Conservation (phyloP, 1,284 basidiomycete genomes). For the Bjerkandera adusta region DNA sequence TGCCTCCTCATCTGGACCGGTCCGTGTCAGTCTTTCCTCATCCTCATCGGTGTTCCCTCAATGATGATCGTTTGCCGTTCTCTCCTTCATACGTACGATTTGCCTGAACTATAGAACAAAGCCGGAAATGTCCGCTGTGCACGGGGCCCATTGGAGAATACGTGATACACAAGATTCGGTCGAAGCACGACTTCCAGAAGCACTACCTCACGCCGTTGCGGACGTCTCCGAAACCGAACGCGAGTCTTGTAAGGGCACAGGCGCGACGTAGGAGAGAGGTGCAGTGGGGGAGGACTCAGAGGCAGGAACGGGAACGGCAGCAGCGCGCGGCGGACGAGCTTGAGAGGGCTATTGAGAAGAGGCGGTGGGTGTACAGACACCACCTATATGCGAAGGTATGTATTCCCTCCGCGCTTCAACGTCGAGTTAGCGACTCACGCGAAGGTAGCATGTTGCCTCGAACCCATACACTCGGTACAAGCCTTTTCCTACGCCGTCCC, state of each 20-base stretch:
- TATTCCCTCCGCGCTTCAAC: slow-evolving; percentile 11
- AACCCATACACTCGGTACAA: slow-evolving; percentile 80
- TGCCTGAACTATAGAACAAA: slow-evolving; percentile 66
- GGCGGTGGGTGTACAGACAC: slow-evolving; percentile 71
- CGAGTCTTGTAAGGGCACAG: slow-evolving; percentile 28
- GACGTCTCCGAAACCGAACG: slow-evolving; percentile 43
- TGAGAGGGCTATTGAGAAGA: slow-evolving; percentile 56
- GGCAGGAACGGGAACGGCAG: slow-evolving; percentile 46
- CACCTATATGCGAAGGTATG: slow-evolving; percentile 78
- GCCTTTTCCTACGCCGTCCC: slow-evolving; percentile 77
- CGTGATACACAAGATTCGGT: slow-evolving; percentile 78
- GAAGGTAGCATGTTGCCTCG: slow-evolving; percentile 78
- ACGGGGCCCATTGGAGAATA: slow-evolving; percentile 71
- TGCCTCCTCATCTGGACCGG: slow-evolving; percentile 85
- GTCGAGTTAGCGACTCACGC: slow-evolving; percentile 1
- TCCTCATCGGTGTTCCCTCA: slow-evolving; percentile 3
- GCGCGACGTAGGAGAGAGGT: slow-evolving; percentile 42
- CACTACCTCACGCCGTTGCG: slow-evolving; percentile 72
- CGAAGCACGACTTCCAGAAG: slow-evolving; percentile 77
- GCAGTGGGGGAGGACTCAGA: slow-evolving; percentile 47
- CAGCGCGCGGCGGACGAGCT: slow-evolving; percentile 56
- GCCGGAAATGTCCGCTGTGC: slow-evolving; percentile 80
- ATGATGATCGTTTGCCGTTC: slow-evolving; percentile 9
- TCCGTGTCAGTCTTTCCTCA: slow-evolving; percentile 31
- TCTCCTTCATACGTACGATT: no score